These are phyloP conservation scores for Kodamaea plutei DNA, from an alignment of 1,139 yeast genomes.

Conservation along the genomic window DNA sequence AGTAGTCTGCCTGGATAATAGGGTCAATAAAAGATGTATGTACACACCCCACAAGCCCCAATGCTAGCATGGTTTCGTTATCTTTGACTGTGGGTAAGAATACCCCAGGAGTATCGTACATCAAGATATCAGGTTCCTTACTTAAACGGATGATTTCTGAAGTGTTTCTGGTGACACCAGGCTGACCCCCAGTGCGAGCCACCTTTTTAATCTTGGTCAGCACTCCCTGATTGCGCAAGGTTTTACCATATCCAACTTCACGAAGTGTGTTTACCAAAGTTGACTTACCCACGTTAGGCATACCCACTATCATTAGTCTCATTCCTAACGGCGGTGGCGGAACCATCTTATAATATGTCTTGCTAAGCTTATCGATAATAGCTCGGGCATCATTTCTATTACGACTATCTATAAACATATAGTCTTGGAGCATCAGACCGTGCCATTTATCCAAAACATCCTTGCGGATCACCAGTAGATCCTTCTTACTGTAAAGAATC, in stretches of 20 bases:
- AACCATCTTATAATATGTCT: constrained; percentile 38
- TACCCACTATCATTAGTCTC: constrained; percentile 74
- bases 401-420: constrained; percentile 59
- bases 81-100: constrained; percentile 71
- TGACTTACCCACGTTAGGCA: constrained; percentile 99
- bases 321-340: constrained; percentile 84
- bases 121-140: constrained; percentile 59
- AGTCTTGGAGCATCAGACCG: constrained; percentile 43
- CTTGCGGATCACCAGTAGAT: constrained; percentile 36
- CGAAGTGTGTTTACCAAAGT: constrained; percentile 76
- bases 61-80: constrained; percentile 67
- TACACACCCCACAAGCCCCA: constrained; percentile 78
- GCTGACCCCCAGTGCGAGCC: constrained; percentile 81
- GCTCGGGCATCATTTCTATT: constrained; percentile 46
- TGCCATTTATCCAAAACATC: constrained; percentile 52
- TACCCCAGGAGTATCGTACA: constrained; percentile 93
- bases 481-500: constrained; percentile 67
- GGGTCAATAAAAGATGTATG: constrained; percentile 72
- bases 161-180: constrained; percentile 84
- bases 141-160: constrained; percentile 70
- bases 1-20: constrained; percentile 79
- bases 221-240: constrained; percentile 16
- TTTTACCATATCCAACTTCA: constrained; percentile 42
- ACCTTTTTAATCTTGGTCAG: constrained; percentile 54
- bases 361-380: constrained; percentile 48